Evolutionary conservation across 495 filamentous ascomycete species (phyloP).

Genomic region (Aspergillus ellipticus): DNA sequence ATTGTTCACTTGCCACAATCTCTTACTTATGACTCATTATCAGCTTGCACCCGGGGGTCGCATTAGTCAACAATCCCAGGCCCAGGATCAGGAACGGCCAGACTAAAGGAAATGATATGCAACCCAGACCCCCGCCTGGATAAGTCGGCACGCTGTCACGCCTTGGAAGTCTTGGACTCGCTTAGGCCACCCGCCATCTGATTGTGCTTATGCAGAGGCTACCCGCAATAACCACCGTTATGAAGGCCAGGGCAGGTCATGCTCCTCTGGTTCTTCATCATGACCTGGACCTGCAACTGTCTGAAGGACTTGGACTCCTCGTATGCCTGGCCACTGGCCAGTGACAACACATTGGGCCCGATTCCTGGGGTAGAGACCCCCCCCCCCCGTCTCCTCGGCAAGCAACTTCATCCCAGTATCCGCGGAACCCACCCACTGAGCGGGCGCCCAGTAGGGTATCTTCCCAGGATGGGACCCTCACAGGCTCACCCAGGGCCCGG

Average conservation of each 20-base stretch:
- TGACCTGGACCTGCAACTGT: no score
- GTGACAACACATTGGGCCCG: not conserved
- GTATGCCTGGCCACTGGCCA: no score
- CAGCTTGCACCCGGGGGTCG: not conserved
- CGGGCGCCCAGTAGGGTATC: not conserved
- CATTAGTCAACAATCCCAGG: not conserved
- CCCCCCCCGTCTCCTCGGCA: not conserved
- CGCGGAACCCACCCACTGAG: not conserved
- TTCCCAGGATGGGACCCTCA: not conserved
- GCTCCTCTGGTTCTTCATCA: no score
- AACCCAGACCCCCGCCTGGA: not conserved
- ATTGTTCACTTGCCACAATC: not conserved
- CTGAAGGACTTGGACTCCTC: no score
- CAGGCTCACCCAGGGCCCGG: not conserved
- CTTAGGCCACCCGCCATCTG: not conserved
- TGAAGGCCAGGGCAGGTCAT: not conserved
- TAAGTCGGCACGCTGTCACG: conserved; percentile 2
- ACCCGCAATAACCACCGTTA: not conserved
- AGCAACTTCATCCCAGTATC: not conserved
- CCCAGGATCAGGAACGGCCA: not conserved
- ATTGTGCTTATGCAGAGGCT: not conserved
- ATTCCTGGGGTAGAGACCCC: not conserved
- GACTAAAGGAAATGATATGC: not conserved
- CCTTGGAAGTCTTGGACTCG: not conserved
- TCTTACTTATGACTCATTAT: not conserved